Base-by-base conservation (phyloP, 345 rosid genomes). In the Salix dunnii region DNA sequence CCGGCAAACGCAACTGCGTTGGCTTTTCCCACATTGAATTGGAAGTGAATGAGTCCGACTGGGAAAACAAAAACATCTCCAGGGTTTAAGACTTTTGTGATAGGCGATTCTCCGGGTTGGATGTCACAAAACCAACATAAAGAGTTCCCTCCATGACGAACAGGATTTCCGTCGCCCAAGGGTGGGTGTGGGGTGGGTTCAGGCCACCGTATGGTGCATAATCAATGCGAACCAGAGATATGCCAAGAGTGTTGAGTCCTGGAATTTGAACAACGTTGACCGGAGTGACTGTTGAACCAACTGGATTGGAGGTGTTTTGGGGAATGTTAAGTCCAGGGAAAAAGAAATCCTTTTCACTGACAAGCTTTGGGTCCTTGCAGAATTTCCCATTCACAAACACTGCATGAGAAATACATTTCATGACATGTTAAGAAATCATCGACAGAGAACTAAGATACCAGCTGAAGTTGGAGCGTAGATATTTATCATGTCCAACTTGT, bases 41-140 rank as follows among this genome's bases (percentile, higher is more conserved):
- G 61, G 46, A 76, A 76, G 51, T 76, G 74, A 30, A 76, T 40
- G 46, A 51, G 68, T 8, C 73, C 78, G 0, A 53, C 10, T 2
- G 78, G 78, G 73, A 76, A 67, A 2, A 68, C 73, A 58, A 76
- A 68, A 28, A 49, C 58, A 28, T 76, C 78, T 35, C 74, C 73
- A 0, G 67, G 42, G 2, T 68, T 38, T 7, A 76, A 6, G 28
- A 76, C 58, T 30, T 68, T 76, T 31, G 60, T 23, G 68, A 76
- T 55, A 76, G 74, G 33, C 53, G 74, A 27, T 75, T 51, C 13
- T 76, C 55, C 7, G 69, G 43, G 31, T 69, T 58, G 1, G 79
- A 58, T 20, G 79, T 42, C 3, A 76, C 67, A 14, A 76, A 76
- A 3, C 74, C 79, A 17, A 28, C 74, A 21, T 68, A 69, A 10